Base-by-base conservation (phyloP, 2,329 filamentous ascomycete genomes). In the Fusarium penzigii region DNA sequence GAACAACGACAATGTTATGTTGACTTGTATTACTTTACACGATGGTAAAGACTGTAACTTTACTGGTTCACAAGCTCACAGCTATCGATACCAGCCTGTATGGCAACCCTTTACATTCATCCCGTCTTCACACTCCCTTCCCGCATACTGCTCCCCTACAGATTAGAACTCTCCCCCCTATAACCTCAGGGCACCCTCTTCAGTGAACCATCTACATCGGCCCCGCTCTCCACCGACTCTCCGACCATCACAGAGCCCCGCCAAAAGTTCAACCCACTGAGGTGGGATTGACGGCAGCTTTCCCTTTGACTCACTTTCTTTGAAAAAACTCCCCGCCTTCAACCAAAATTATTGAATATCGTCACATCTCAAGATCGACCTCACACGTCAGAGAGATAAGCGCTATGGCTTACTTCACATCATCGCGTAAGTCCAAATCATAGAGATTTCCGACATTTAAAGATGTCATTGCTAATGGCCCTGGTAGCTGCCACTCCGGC, bases 401-500 rank as follows among this genome's bases (percentile, higher is more conserved):
- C 32, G 32, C 32, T 14, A 36, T 36, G 32, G 32, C 32, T 14
- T 36, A 36, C 32, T 36, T 36, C 32, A 36, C 32, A 36, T 36
- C 32, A 9, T 36, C 32, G 32, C 32, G 32, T 36, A 36, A 12
- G 32, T 11, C 13, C 10, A 36, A 16, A 39, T 39, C 13, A 16
- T 39, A 9, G 36, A 39, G 36, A 20, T 6, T 17, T 5, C 16
- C 5, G n/a, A 9, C 16, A 40, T 40, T 10, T 40, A 40, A 9
- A 17, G 8, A 20, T 40, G 4, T 4, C 10, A 14, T 36, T 14
- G 32, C 32, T 36, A 36, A 36, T 36, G 10, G 10, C 10, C 10
- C 13, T 13, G 5, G 17, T 40, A 60, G 56, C 47, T 41, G 52
- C 55, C 47, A 50, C 59, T 48, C 51, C 44, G 45, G 58, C 49